Evolutionary conservation across 2,329 filamentous ascomycete species (phyloP).

Genomic region (Hypoxylon sp.): DNA sequence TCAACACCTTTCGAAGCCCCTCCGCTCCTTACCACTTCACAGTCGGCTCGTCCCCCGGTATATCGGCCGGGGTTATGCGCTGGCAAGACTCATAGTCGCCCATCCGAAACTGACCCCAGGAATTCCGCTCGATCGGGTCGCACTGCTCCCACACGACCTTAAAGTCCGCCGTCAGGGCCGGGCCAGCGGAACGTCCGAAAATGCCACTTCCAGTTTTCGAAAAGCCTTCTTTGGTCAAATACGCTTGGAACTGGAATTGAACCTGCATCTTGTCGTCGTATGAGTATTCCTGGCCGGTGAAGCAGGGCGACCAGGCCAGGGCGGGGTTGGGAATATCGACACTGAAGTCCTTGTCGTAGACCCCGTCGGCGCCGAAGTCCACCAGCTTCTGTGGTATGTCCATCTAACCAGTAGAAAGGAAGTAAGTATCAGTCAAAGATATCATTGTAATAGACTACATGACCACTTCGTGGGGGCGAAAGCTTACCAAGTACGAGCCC

Average conservation of each 20-base stretch:
- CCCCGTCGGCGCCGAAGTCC: constrained; percentile 17
- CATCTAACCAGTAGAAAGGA: constrained; percentile 11
- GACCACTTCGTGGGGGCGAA: not conserved
- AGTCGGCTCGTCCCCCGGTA: constrained; percentile 21
- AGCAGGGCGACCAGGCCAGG: constrained; percentile 31
- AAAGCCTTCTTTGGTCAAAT: constrained; percentile 29
- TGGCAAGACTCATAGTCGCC: constrained; percentile 31
- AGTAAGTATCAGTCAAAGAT: not conserved
- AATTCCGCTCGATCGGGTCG: constrained; percentile 20
- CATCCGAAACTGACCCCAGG: constrained; percentile 33
- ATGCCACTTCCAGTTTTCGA: constrained; percentile 28
- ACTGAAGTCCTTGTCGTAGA: constrained; percentile 29
- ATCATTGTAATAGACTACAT: too few relatives aligned
- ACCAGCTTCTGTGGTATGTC: constrained; percentile 21
- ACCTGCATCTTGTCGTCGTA: constrained; percentile 35
- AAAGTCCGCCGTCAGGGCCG: constrained; percentile 28
- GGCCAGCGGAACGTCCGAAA: constrained; percentile 22
- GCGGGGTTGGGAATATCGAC: constrained; percentile 26
- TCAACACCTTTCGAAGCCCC: too few relatives aligned
- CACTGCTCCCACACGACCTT: constrained; percentile 32
- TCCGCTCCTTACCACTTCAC: constrained; percentile 21
- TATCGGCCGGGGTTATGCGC: constrained; percentile 11
- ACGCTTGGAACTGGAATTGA: constrained; percentile 34
- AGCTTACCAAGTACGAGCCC: constrained; percentile 28
- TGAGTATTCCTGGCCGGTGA: constrained; percentile 30